phyloP scores from a whole-genome alignment of 163 green algal species.

The Trebouxiophyceae sp. region DNA sequence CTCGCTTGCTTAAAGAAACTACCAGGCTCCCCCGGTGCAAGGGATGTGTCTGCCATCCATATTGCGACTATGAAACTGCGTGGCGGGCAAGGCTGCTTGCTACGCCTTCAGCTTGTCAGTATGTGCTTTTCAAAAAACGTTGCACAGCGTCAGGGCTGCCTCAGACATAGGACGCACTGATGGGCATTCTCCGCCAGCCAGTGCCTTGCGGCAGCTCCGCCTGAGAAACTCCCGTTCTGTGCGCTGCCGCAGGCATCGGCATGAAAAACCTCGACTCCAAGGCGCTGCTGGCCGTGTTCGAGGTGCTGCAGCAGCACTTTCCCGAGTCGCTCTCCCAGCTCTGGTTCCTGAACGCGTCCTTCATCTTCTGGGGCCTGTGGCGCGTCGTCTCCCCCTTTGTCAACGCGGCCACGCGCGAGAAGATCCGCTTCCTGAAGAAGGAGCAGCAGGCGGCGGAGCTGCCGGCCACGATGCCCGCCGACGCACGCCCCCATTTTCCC shows the following conservation, averaged over 20 bases:
- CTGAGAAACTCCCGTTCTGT: neutral
- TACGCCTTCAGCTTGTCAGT: neutral
- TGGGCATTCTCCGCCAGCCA: neutral
- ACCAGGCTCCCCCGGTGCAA: no score
- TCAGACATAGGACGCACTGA: neutral
- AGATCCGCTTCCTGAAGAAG: slow-evolving; percentile 35
- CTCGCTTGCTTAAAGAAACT: no score
- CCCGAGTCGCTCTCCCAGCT: slow-evolving; percentile 33
- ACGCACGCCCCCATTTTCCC: no score
- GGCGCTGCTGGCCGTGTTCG: slow-evolving; percentile 40
- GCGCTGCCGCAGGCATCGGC: slow-evolving; percentile 28
- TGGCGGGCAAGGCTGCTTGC: neutral
- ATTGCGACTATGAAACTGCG: neutral
- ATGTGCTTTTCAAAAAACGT: neutral
- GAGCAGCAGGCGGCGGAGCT: slow-evolving; percentile 2
- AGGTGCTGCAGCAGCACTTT: slow-evolving; percentile 50
- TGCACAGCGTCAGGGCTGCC: no score
- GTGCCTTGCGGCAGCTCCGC: neutral
- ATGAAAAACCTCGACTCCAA: slow-evolving; percentile 40
- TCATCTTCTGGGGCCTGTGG: slow-evolving; percentile 44
- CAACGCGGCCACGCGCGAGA: slow-evolving; percentile 24
- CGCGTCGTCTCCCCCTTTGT: slow-evolving; percentile 38
- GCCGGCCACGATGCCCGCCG: slow-evolving; percentile 7
- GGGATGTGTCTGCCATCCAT: no score
- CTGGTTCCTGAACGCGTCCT: slow-evolving; percentile 36